phyloP scores from a whole-genome alignment of 2,329 filamentous ascomycete species.

The Pyrenophora tritici-repentis region DNA sequence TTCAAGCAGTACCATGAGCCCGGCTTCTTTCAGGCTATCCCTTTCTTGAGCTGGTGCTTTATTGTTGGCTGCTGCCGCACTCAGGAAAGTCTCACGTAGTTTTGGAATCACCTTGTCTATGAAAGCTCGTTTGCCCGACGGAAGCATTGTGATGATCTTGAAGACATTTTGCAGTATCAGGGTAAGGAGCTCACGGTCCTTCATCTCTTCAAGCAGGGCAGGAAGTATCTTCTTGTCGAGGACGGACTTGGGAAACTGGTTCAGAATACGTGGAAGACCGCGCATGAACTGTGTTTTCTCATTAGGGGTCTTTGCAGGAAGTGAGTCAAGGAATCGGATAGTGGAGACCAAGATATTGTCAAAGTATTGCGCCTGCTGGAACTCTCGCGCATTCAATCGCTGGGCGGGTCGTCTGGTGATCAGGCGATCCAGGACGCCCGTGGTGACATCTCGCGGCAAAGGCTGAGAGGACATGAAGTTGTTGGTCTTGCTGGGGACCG shows the following conservation, averaged over 20 bases:
- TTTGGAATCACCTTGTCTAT: conserved; percentile 84
- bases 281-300: conserved; percentile 93
- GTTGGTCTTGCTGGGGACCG: conserved; percentile 78
- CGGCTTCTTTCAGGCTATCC: conserved; percentile 83
- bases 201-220: conserved; percentile 87
- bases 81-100: conserved; percentile 80
- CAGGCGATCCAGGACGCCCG: conserved; percentile 78
- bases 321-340: conserved; percentile 88
- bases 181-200: conserved; percentile 84
- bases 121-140: conserved; percentile 74
- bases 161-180: conserved; percentile 90
- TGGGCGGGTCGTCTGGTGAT: conserved; percentile 88
- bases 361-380: conserved; percentile 94
- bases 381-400: conserved; percentile 84
- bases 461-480: conserved; percentile 81
- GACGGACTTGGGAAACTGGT: conserved; percentile 90
- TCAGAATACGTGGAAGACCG: conserved; percentile 82
- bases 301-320: conserved; percentile 87
- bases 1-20: conserved; percentile 87
- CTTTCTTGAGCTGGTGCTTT: conserved; percentile 65
- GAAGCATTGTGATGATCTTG: conserved; percentile 80
- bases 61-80: conserved; percentile 50
- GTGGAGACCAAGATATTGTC: conserved; percentile 96
- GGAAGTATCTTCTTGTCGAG: conserved; percentile 94
- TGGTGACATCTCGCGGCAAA: conserved; percentile 77